Percentiles rank a stretch among this genome's conserved stretches.
Conservation (phyloP, 2,329 filamentous ascomycete genomes). For the Blastomyces gilchristii region DNA sequence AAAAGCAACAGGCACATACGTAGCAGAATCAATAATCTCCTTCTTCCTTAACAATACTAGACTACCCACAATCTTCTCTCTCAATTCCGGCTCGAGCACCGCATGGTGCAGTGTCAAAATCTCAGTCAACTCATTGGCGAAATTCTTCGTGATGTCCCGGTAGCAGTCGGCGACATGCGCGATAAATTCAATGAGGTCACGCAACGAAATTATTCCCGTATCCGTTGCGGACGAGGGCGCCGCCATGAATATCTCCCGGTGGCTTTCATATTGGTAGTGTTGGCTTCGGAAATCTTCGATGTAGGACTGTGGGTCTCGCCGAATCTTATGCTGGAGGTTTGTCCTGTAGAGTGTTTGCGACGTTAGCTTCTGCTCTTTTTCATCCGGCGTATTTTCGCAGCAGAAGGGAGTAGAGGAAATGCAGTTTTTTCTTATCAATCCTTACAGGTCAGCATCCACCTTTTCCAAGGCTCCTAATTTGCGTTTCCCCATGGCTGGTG, state of each 20-base stretch:
- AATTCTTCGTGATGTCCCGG: conserved; percentile 64
- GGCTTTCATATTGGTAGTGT: conserved; percentile 83
- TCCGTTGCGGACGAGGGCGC: conserved; percentile 69
- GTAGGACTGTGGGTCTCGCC: conserved; percentile 80
- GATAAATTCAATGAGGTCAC: conserved; percentile 86
- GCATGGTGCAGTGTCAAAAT: conserved; percentile 76
- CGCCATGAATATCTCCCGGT: conserved; percentile 81
- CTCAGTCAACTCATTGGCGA: conserved; percentile 68
- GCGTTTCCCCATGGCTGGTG: conserved; percentile 60
- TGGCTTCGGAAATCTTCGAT: conserved; percentile 79
- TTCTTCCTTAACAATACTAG: conserved; percentile 81
- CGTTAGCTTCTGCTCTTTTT: conserved; percentile 15
- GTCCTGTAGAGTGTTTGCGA: conserved; percentile 41
- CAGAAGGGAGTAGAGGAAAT: conserved; percentile 18
- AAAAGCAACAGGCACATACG: conserved; percentile 24
- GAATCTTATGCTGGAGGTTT: conserved; percentile 84
- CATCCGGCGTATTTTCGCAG: background rate
- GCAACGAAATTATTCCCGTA: conserved; percentile 70
- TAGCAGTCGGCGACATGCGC: conserved; percentile 92
- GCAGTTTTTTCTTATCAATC: conserved; percentile 13
- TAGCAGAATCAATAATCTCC: conserved; percentile 77
- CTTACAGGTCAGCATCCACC: conserved; percentile 77
- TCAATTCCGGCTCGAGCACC: conserved; percentile 67
- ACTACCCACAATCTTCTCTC: conserved; percentile 90
- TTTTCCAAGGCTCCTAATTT: conserved; percentile 91